phyloP scores from a whole-genome alignment of 1,284 basidiomycete species.

The Papiliotrema nemorosa region DNA sequence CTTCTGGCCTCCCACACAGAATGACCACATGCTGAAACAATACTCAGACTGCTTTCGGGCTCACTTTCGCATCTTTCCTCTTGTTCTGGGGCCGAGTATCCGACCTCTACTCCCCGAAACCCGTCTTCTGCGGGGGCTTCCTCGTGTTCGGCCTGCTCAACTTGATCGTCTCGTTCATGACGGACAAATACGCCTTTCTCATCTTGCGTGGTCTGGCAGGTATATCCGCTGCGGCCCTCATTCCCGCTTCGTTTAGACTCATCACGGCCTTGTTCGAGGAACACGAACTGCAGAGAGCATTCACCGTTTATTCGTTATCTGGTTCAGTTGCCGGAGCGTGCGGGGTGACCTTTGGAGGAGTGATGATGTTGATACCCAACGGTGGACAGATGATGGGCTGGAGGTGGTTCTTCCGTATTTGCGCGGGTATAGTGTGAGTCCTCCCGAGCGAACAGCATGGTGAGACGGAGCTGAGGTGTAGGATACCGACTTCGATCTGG shows the following conservation, averaged over 20 bases:
- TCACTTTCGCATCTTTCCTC: conserved; percentile 32
- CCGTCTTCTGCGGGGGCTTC: conserved; percentile 28
- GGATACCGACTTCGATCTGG: conserved; percentile 6
- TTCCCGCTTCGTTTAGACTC: conserved; percentile 35
- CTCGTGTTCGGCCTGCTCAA: conserved; percentile 27
- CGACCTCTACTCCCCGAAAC: conserved; percentile 32
- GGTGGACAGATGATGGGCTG: conserved; percentile 35
- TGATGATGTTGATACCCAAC: conserved; percentile 37
- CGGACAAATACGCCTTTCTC: conserved; percentile 37
- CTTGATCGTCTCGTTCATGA: conserved; percentile 36
- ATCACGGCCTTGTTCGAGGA: conserved; percentile 29
- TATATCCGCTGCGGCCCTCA: conserved; percentile 28
- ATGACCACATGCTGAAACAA: too few species aligned
- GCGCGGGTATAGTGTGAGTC: conserved; percentile 24
- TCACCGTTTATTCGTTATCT: conserved; percentile 34
- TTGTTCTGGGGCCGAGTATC: conserved; percentile 34
- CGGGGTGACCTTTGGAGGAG: conserved; percentile 29
- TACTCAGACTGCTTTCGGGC: conserved; percentile 22
- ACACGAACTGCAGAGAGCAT: conserved; percentile 22
- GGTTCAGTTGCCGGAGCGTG: conserved; percentile 31
- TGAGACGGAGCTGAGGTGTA: not conserved
- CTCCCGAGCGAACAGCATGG: not conserved
- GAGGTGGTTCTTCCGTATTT: conserved; percentile 46
- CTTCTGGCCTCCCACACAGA: too few species aligned
- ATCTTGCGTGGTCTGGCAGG: conserved; percentile 36